Conservation (phyloP, 345 rosid genomes). For the Microthlaspi erraticum region DNA sequence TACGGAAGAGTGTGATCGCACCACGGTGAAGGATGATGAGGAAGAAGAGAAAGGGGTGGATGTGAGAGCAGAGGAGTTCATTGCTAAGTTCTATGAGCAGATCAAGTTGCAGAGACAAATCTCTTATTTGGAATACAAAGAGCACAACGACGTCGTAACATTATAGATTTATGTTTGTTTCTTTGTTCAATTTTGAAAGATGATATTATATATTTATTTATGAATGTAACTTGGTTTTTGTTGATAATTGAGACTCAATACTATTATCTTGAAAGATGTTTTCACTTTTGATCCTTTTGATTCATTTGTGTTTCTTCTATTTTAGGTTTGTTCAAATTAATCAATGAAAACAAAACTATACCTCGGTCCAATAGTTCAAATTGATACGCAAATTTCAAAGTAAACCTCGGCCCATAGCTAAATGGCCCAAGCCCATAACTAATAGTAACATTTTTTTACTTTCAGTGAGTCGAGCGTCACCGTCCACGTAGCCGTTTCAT, state of each 20-base stretch:
- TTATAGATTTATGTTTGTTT: neutral
- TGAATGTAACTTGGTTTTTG: neutral
- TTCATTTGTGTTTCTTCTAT: neutral
- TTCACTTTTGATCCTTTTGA: neutral
- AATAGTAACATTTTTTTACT: too few relatives aligned
- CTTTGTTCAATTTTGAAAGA: neutral
- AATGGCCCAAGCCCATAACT: too few relatives aligned
- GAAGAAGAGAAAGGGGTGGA: conserved; percentile 74
- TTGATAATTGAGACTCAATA: neutral
- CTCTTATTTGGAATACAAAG: conserved; percentile 62
- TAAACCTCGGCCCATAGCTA: too few relatives aligned
- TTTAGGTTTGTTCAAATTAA: too few relatives aligned
- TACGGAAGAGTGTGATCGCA: too few relatives aligned
- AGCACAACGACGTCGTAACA: conserved; percentile 26
- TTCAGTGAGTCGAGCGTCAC: too few relatives aligned
- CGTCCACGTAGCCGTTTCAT: too few relatives aligned
- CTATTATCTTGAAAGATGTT: neutral
- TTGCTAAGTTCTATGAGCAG: conserved; percentile 68
- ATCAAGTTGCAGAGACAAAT: conserved; percentile 85
- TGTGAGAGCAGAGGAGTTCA: conserved; percentile 82
- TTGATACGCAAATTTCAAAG: too few relatives aligned
- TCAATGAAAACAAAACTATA: too few relatives aligned
- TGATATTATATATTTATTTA: conserved; percentile 6
- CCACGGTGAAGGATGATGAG: conserved; percentile 31
- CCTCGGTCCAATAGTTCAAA: too few relatives aligned